Evolutionary conservation across 202 grass and related monocot genomes (phyloP).

Genomic region (Setaria viridis): DNA sequence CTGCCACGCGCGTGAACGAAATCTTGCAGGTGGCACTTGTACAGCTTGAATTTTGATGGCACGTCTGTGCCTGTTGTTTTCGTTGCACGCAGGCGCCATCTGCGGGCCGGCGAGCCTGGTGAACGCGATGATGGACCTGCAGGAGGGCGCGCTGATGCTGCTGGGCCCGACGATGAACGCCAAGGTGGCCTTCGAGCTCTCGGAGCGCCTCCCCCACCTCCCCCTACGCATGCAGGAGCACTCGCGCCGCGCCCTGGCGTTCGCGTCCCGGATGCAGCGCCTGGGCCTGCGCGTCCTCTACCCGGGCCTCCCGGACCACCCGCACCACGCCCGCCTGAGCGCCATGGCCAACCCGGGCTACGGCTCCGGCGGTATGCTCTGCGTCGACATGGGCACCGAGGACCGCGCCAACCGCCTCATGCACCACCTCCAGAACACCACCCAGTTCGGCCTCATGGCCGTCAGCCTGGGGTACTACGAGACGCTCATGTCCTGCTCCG

Average conservation of each 20-base stretch:
- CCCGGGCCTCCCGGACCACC: slow-evolving; percentile 84
- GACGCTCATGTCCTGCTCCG: slow-evolving; percentile 98
- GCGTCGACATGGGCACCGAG: slow-evolving; percentile 91
- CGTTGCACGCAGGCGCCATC: slow-evolving; percentile 62
- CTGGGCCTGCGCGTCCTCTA: slow-evolving; percentile 78
- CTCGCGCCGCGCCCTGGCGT: slow-evolving; percentile 71
- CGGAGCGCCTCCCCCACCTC: slow-evolving; percentile 86
- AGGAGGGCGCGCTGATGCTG: slow-evolving; percentile 86
- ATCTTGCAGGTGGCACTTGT: no score
- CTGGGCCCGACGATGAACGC: slow-evolving; percentile 97
- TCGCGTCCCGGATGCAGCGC: slow-evolving; percentile 68
- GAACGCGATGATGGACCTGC: slow-evolving; percentile 96
- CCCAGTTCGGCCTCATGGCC: slow-evolving; percentile 97
- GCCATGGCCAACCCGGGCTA: slow-evolving; percentile 65
- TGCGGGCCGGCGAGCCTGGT: slow-evolving; percentile 89
- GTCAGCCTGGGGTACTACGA: slow-evolving; percentile 97
- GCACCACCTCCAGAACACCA: slow-evolving; percentile 97
- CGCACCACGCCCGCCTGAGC: slow-evolving; percentile 69
- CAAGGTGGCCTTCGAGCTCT: slow-evolving; percentile 94
- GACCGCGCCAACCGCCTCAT: slow-evolving; percentile 91
- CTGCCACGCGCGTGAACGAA: no score
- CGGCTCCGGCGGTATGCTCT: slow-evolving; percentile 93
- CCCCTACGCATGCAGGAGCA: slow-evolving; percentile 95
- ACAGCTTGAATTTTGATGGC: background rate
- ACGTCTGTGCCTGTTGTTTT: no score